A percentile compares a stretch with the other conserved stretches of the same genome.
Evolutionary conservation across 2,329 filamentous ascomycete genomes (phyloP).

Genomic region (Penicillium sp.): DNA sequence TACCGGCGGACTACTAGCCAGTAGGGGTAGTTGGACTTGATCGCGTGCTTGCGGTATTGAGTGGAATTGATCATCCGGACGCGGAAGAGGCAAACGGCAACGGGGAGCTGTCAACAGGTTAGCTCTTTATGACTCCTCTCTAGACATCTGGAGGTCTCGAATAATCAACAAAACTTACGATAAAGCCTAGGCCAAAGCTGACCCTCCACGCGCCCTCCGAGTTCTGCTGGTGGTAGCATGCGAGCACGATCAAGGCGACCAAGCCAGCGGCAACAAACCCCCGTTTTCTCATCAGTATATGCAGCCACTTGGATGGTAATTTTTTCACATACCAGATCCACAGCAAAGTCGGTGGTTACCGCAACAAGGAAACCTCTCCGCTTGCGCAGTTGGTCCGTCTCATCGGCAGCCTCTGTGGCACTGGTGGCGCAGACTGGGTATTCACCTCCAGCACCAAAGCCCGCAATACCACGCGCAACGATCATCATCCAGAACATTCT

Average conservation of each 20-base stretch:
- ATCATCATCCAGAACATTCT: conserved; percentile 60
- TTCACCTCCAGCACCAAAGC: conserved; percentile 51
- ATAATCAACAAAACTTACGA: conserved; percentile 32
- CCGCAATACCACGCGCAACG: conserved; percentile 37
- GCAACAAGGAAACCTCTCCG: conserved; percentile 37
- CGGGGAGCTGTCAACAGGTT: conserved; percentile 43
- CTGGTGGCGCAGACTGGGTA: conserved; percentile 40
- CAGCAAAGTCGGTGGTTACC: conserved; percentile 34
- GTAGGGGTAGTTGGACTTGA: conserved; percentile 56
- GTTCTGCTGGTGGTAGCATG: conserved; percentile 29
- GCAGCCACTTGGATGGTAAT: neutral
- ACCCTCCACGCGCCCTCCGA: conserved; percentile 55
- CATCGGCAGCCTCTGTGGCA: conserved; percentile 37
- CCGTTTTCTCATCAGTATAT: conserved; percentile 16
- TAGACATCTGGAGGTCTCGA: neutral
- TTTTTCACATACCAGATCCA: conserved; percentile 29
- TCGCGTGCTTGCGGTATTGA: conserved; percentile 55
- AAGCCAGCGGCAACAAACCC: conserved; percentile 35
- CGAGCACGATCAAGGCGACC: conserved; percentile 35
- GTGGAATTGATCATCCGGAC: conserved; percentile 60
- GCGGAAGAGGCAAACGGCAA: conserved; percentile 60
- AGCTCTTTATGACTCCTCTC: neutral
- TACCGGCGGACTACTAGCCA: conserved; percentile 56
- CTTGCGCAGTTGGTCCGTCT: conserved; percentile 29
- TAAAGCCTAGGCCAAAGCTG: conserved; percentile 57